These are phyloP conservation scores for Dioscorea zingiberensis DNA, from an alignment of 106 monocot species.

Conservation along the genomic window DNA sequence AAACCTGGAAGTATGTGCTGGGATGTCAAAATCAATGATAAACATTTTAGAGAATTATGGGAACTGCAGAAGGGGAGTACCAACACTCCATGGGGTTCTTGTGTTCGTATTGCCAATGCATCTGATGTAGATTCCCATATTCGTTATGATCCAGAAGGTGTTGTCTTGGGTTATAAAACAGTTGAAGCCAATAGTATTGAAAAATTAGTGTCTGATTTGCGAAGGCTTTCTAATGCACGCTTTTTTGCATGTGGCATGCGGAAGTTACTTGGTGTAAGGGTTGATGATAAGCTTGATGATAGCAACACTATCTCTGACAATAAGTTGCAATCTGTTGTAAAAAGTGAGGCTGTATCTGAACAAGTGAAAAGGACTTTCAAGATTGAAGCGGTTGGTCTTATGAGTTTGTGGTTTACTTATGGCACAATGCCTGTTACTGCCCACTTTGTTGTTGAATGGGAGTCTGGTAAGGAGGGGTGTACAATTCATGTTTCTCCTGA, in stretches of 20 bases:
- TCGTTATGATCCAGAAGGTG: conserved; percentile 78
- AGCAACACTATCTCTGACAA: conserved; percentile 20
- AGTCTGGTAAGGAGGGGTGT: conserved; percentile 83
- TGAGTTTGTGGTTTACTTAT: conserved; percentile 98
- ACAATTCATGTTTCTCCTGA: conserved; percentile 99
- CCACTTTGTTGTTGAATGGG: conserved; percentile 99
- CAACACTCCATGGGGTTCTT: conserved; percentile 64
- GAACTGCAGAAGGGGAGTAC: conserved; percentile 68
- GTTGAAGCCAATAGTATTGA: conserved; percentile 83
- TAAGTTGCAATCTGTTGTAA: conserved; percentile 28
- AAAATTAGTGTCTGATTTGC: conserved; percentile 79
- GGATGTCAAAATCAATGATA: conserved; percentile 92
- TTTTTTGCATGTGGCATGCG: conserved; percentile 87
- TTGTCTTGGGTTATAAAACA: conserved; percentile 59
- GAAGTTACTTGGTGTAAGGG: conserved; percentile 55
- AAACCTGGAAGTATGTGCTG: conserved; percentile 93
- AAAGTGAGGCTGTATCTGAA: conserved; percentile 60
- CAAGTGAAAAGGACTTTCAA: conserved; percentile 79
- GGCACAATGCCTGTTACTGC: conserved; percentile 82
- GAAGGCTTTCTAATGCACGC: conserved; percentile 81
- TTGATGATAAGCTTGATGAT: conserved; percentile 65
- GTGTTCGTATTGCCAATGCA: conserved; percentile 86
- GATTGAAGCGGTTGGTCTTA: conserved; percentile 95
- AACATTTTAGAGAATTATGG: conserved; percentile 90
- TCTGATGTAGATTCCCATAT: conserved; percentile 96